These are phyloP conservation scores for Pestalotiopsis sp. DNA, from an alignment of 2,329 filamentous ascomycete genomes.

Conservation along the genomic window DNA sequence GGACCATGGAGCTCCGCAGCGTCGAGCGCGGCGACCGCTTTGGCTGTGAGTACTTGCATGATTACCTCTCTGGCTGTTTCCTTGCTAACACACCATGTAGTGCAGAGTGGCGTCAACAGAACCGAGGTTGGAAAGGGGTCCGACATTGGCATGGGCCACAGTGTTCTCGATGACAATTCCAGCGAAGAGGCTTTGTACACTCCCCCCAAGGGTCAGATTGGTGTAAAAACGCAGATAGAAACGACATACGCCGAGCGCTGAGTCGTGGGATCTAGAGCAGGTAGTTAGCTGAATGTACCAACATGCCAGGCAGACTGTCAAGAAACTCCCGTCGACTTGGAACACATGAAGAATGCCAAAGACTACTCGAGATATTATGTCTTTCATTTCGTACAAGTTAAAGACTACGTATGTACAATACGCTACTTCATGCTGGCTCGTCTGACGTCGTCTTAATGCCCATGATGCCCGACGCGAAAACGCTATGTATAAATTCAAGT, in stretches of 20 bases:
- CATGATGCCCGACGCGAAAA: too few relatives aligned
- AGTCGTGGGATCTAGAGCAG: not conserved
- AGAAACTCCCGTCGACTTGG: not conserved
- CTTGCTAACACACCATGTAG: not conserved
- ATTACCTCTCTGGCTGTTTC: too few relatives aligned
- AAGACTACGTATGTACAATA: not conserved
- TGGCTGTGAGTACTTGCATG: not conserved
- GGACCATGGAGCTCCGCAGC: constrained; percentile 13
- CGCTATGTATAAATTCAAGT: not conserved
- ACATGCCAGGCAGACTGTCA: not conserved
- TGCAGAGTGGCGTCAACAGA: not conserved
- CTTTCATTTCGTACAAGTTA: not conserved
- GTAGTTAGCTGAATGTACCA: not conserved
- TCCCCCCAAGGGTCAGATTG: constrained; percentile 10
- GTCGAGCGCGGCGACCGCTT: constrained; percentile 4
- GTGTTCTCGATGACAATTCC: constrained; percentile 13
- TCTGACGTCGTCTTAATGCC: too few relatives aligned
- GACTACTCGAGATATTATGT: not conserved
- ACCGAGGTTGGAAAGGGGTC: constrained; percentile 5
- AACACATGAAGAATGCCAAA: not conserved
- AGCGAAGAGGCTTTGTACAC: constrained; percentile 14
- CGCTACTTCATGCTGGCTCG: not conserved
- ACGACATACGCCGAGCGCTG: constrained; percentile 12
- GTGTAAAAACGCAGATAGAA: constrained; percentile 16
- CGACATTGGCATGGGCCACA: not conserved